These are phyloP conservation scores for Gynandropsis gynandra DNA, from an alignment of 345 rosid species.

Conservation along the genomic window DNA sequence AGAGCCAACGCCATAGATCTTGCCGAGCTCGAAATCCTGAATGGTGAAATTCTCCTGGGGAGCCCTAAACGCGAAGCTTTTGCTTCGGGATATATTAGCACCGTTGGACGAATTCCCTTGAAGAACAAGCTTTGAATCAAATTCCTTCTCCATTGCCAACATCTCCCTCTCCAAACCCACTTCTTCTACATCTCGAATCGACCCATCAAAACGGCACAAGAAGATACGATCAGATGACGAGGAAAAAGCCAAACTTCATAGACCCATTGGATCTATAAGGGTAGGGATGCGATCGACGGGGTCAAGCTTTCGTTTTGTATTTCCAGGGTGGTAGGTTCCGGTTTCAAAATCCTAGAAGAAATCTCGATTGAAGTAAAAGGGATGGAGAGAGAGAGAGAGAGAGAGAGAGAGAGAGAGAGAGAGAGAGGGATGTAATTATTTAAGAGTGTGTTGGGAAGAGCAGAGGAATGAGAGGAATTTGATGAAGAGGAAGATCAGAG, in stretches of 20 bases:
- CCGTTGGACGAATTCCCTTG: conserved; percentile 39
- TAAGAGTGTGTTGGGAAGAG: no score
- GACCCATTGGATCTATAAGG: conserved; percentile 13
- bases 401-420: no score
- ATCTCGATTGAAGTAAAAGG: background rate
- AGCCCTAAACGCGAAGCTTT: conserved; percentile 91
- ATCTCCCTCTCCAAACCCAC: conserved; percentile 29
- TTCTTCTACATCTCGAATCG: conserved; percentile 23
- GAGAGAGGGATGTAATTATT: no score
- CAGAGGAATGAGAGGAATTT: no score
- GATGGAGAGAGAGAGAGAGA: background rate
- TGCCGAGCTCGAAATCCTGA: conserved; percentile 91
- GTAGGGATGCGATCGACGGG: background rate
- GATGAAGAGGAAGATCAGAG: no score
- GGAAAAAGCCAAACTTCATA: no score
- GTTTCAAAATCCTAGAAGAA: conserved; percentile 29
- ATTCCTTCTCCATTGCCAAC: conserved; percentile 91
- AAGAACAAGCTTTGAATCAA: conserved; percentile 85
- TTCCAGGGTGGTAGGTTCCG: conserved; percentile 20
- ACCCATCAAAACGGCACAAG: conserved; percentile 12
- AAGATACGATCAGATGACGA: no score
- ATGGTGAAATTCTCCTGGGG: conserved; percentile 90
- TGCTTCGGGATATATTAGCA: conserved; percentile 26
- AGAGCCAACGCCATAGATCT: conserved; percentile 98
- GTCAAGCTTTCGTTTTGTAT: background rate